Evolutionary conservation across 2,329 filamentous ascomycete genomes (phyloP).

Genomic region (Colletotrichum sp.): DNA sequence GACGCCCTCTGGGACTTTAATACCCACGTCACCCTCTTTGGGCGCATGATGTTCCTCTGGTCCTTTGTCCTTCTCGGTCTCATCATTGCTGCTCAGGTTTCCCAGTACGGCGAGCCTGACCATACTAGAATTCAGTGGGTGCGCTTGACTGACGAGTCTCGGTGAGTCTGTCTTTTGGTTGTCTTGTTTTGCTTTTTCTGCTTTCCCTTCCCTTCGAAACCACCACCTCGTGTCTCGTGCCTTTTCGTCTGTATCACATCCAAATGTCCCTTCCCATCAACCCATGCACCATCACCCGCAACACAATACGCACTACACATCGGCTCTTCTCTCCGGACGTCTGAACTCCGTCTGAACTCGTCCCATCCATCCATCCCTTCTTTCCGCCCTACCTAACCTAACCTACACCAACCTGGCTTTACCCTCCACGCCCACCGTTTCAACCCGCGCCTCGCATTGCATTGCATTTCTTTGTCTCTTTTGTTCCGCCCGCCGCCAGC

Average conservation of each 20-base stretch:
- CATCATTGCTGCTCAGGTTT: conserved; percentile 24
- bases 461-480: conserved; percentile 6
- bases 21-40: conserved; percentile 16
- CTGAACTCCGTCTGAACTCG: conserved; percentile 11
- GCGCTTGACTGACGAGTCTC: conserved; percentile 21
- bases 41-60: conserved; percentile 24
- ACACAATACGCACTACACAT: not conserved
- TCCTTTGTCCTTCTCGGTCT: conserved; percentile 24
- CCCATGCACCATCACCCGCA: not conserved
- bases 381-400: not conserved
- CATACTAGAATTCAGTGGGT: conserved; percentile 21
- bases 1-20: conserved; percentile 15
- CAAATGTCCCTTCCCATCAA: not conserved
- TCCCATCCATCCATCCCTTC: not conserved
- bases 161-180: conserved; percentile 8
- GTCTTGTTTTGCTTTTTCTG: not conserved
- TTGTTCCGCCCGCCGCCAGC: not conserved
- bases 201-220: not conserved
- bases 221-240: not conserved
- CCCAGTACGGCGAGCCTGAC: conserved; percentile 20
- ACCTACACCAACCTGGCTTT: not conserved
- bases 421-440: conserved; percentile 4
- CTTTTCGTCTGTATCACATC: not conserved
- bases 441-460: conserved; percentile 4
- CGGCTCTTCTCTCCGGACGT: not conserved